Percentiles rank a stretch among this genome's conserved stretches.
Evolutionary conservation across 176 grass and related monocot species (phyloP).

Genomic region (Raddia guianensis): DNA sequence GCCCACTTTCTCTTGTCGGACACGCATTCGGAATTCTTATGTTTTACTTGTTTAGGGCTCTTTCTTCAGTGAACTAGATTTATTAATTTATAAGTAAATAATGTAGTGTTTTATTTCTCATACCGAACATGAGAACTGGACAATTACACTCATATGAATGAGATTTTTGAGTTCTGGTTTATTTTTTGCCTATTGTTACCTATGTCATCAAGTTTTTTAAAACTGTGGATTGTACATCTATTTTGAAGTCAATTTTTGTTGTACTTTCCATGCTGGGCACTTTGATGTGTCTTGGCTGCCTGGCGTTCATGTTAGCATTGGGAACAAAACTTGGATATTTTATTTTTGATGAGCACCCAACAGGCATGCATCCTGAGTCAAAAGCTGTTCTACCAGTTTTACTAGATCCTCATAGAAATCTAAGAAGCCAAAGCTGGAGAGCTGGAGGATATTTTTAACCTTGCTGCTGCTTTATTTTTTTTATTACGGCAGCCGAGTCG

Average conservation of each 20-base stretch:
- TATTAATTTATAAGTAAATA: not conserved
- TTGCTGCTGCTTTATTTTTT: not conserved
- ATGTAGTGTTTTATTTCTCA: not conserved
- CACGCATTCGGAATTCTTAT: not conserved
- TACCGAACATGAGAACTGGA: not conserved
- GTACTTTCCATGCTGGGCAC: not conserved
- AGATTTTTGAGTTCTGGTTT: not conserved
- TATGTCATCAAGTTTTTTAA: not conserved
- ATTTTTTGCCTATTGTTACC: not conserved
- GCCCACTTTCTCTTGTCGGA: not conserved
- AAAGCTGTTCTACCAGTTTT: not conserved
- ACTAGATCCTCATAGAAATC: not conserved
- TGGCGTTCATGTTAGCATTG: not conserved
- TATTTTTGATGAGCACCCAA: not conserved
- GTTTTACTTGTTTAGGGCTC: not conserved
- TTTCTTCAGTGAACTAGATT: not conserved
- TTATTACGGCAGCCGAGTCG: conserved; percentile 15
- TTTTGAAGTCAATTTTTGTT: not conserved
- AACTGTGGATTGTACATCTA: not conserved
- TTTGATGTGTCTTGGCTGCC: not conserved
- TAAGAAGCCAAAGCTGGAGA: not conserved
- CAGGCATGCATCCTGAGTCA: not conserved
- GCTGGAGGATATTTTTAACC: not conserved
- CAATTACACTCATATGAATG: not conserved
- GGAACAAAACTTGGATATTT: not conserved